These are phyloP conservation scores for Leptographium wingfieldii DNA, from an alignment of 2,329 filamentous ascomycete genomes.

Conservation along the genomic window DNA sequence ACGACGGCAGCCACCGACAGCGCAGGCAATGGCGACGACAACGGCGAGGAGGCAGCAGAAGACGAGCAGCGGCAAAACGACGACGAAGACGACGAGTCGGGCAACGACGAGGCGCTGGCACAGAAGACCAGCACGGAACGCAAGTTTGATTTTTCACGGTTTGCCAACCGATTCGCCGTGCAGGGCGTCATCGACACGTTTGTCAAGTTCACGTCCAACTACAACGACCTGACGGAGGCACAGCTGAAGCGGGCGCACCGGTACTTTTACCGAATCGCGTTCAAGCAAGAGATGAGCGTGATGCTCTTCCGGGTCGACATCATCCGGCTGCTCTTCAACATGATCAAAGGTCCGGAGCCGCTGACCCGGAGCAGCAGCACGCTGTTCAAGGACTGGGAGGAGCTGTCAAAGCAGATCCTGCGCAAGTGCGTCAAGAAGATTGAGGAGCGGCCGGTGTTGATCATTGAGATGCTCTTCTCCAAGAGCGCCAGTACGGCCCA, in stretches of 20 bases:
- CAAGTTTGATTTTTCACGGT: constrained; percentile 86
- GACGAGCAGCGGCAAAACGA: constrained; percentile 49
- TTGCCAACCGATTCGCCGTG: constrained; percentile 66
- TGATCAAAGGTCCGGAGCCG: constrained; percentile 79
- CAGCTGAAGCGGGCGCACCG: constrained; percentile 88
- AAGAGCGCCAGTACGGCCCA: constrained; percentile 74
- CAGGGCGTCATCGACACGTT: constrained; percentile 87
- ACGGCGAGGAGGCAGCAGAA: constrained; percentile 31
- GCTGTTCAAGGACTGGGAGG: constrained; percentile 83
- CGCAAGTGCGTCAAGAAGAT: constrained; percentile 74
- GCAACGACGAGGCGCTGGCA: constrained; percentile 57
- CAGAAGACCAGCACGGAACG: constrained; percentile 65
- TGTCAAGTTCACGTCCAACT: constrained; percentile 64
- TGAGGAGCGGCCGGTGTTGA: constrained; percentile 68
- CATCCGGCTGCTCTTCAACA: constrained; percentile 72
- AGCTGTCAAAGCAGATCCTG: constrained; percentile 73
- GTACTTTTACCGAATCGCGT: constrained; percentile 86
- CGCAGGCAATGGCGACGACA: constrained; percentile 15
- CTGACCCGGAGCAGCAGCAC: constrained; percentile 55
- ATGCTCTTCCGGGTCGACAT: constrained; percentile 88
- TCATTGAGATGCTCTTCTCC: constrained; percentile 89
- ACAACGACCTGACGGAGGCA: constrained; percentile 61
- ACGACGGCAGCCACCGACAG: constrained; percentile 17
- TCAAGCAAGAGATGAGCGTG: constrained; percentile 86
- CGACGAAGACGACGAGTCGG: constrained; percentile 52